A percentile compares a stretch with the other conserved stretches of the same genome.
Conservation (phyloP, 805 yeast genomes). For the Candida nemodendra region DNA sequence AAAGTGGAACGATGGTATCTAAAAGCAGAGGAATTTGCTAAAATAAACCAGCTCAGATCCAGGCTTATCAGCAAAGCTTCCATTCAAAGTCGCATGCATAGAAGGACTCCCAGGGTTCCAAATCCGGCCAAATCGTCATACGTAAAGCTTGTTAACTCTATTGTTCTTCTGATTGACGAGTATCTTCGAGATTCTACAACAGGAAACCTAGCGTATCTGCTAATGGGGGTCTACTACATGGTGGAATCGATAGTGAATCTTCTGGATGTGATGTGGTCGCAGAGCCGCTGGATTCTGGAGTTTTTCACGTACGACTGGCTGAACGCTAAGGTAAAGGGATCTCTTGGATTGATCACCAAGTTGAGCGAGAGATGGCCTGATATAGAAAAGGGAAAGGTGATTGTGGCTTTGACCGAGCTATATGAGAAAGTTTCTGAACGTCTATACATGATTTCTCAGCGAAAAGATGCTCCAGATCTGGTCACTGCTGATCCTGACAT, state of each 20-base stretch:
- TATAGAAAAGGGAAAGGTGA: slow-evolving; percentile 8
- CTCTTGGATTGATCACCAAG: slow-evolving; percentile 7
- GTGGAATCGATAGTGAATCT: slow-evolving; percentile 14
- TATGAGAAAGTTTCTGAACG: slow-evolving; percentile 5
- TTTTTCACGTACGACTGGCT: slow-evolving; percentile 11
- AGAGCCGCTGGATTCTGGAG: slow-evolving; percentile 13
- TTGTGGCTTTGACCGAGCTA: slow-evolving; percentile 7
- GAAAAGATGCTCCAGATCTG: background rate
- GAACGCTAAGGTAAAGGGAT: slow-evolving; percentile 11
- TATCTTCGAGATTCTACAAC: slow-evolving; percentile 13
- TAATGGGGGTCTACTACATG: slow-evolving; percentile 16
- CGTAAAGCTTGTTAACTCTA: slow-evolving; percentile 12
- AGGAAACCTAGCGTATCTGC: slow-evolving; percentile 14
- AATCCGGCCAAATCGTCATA: slow-evolving; percentile 11
- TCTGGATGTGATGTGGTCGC: slow-evolving; percentile 16
- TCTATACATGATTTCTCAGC: slow-evolving; percentile 1
- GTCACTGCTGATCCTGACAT: slow-evolving; percentile 1
- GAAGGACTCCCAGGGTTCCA: slow-evolving; percentile 16
- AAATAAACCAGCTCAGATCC: slow-evolving; percentile 13
- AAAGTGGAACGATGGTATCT: slow-evolving; percentile 14
- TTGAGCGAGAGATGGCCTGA: slow-evolving; percentile 19
- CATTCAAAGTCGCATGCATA: slow-evolving; percentile 11
- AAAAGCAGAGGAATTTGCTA: slow-evolving; percentile 19
- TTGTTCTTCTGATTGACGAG: slow-evolving; percentile 13
- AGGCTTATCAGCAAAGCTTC: slow-evolving; percentile 16